Evolutionary conservation across 495 filamentous ascomycete genomes (phyloP).

Genomic region (Aspergillus cavernicola): DNA sequence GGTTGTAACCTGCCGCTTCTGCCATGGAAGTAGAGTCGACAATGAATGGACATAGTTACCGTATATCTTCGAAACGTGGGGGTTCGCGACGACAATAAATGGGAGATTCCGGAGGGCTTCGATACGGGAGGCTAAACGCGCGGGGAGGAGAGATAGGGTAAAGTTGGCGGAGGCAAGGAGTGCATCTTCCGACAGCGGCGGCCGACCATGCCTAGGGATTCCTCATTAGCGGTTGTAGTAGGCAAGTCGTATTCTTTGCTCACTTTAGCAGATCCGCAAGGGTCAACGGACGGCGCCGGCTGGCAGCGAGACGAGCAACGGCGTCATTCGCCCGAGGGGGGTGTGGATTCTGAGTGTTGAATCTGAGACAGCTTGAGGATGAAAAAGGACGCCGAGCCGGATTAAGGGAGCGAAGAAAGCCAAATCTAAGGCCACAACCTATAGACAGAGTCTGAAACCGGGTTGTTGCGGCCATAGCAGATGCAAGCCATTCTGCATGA

Average conservation of each 20-base stretch:
- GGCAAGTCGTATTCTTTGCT: conserved; percentile 8
- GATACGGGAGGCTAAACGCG: conserved; percentile 91
- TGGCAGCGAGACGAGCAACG: conserved; percentile 71
- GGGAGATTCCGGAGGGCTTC: conserved; percentile 89
- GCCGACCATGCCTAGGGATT: conserved; percentile 71
- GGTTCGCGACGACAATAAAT: conserved; percentile 95
- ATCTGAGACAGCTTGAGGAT: conserved; percentile 9
- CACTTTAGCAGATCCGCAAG: conserved; percentile 87
- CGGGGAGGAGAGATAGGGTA: conserved; percentile 85
- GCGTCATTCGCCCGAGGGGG: conserved; percentile 60
- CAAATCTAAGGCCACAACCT: conserved; percentile 12
- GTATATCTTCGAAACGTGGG: conserved; percentile 87
- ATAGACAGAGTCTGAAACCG: conserved; percentile 14
- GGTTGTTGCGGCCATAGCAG: conserved; percentile 19
- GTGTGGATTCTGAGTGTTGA: conserved; percentile 21
- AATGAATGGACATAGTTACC: conserved; percentile 91
- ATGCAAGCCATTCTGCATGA: conserved; percentile 19
- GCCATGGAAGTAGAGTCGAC: conserved; percentile 81
- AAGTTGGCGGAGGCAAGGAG: conserved; percentile 90
- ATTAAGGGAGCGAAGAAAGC: not conserved
- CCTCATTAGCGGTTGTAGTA: conserved; percentile 2
- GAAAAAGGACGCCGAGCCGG: conserved; percentile 5
- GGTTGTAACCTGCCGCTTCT: conserved; percentile 68
- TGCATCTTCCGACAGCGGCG: conserved; percentile 73
- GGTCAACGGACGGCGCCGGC: conserved; percentile 75